Evolutionary conservation across 306 rosid species (phyloP).

Genomic region (Dalbergia oliveri): DNA sequence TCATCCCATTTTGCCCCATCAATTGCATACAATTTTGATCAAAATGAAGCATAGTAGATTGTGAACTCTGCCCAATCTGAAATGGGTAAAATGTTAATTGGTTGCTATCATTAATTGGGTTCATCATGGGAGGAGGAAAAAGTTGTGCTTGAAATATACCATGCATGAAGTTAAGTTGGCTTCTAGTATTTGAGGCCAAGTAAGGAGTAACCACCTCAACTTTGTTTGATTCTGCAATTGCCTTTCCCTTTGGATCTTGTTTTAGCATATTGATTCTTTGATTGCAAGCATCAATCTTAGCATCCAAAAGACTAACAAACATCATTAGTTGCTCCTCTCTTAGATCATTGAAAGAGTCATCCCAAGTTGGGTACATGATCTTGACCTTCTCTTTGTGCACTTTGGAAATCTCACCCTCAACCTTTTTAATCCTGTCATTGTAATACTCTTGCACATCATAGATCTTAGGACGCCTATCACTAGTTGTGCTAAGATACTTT

Average conservation of each 20-base stretch:
- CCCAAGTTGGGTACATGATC: constrained; percentile 39
- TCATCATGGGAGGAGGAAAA: background rate
- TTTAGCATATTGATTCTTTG: constrained; percentile 34
- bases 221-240: background rate
- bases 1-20: background rate
- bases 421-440: constrained; percentile 32
- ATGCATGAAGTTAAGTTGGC: constrained; percentile 22
- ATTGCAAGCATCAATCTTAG: constrained; percentile 46
- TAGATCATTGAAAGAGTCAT: constrained; percentile 32
- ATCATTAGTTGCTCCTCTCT: constrained; percentile 19
- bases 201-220: background rate
- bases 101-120: background rate
- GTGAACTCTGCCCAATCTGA: constrained; percentile 28
- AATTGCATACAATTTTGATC: constrained; percentile 19
- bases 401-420: constrained; percentile 42
- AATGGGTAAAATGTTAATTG: background rate
- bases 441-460: constrained; percentile 45
- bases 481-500: constrained; percentile 10
- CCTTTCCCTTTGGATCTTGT: constrained; percentile 28
- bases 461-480: constrained; percentile 16
- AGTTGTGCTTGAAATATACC: background rate
- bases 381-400: constrained; percentile 33
- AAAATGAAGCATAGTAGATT: constrained; percentile 14
- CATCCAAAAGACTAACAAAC: constrained; percentile 30
- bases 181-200: constrained; percentile 22